Conservation (phyloP, 1,284 basidiomycete species). For the Melampsora occidentalis region DNA sequence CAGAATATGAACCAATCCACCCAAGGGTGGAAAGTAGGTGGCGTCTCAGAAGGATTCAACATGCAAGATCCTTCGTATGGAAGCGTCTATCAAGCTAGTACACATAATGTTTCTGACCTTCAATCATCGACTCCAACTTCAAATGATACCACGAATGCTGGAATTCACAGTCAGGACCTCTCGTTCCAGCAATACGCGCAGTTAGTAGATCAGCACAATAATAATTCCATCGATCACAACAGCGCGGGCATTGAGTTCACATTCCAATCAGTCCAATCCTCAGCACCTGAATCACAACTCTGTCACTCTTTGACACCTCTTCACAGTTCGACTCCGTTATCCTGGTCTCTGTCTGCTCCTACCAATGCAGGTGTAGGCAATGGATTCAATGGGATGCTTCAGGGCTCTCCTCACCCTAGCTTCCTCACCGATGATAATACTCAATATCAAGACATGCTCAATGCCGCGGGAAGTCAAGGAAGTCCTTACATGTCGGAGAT, state of each 20-base stretch:
- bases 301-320: constrained; percentile 1
- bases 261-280: background rate
- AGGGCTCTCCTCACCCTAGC: background rate
- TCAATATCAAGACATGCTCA: background rate
- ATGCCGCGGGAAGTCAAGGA: background rate
- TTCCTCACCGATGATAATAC: background rate
- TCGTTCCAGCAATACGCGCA: background rate
- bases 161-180: background rate
- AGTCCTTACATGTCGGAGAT: background rate
- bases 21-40: background rate
- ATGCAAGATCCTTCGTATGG: background rate
- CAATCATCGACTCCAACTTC: background rate
- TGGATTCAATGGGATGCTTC: background rate
- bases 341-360: background rate
- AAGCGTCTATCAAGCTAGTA: background rate
- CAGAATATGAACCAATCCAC: background rate
- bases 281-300: constrained; percentile 5
- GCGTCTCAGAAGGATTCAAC: background rate
- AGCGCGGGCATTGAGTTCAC: background rate
- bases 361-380: background rate
- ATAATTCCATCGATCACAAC: background rate
- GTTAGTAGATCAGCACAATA: background rate
- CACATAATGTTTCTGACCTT: background rate
- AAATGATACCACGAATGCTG: background rate
- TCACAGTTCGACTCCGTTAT: background rate